Evolutionary conservation across 345 rosid species (phyloP).

Genomic region (Punica granatum): DNA sequence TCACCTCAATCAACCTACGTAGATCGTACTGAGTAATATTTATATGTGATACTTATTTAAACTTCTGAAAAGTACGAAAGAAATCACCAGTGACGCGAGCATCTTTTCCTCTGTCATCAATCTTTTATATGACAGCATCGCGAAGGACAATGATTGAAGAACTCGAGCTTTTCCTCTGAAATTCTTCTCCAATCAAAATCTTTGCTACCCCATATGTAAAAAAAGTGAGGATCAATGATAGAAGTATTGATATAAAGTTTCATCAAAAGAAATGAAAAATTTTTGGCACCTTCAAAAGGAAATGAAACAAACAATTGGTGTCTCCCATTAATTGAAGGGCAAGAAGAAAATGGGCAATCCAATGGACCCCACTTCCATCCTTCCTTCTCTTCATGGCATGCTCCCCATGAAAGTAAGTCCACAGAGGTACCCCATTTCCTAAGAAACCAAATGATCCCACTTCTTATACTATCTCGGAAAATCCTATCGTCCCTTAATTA

Average conservation of each 20-base stretch:
- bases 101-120: constrained; percentile 12
- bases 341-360: constrained; percentile 2
- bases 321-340: constrained; percentile 3
- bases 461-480: background rate
- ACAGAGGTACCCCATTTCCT: constrained; percentile 26
- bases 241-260: no score
- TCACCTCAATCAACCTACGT: no score
- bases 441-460: constrained; percentile 14
- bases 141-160: background rate
- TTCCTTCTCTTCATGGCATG: constrained; percentile 56
- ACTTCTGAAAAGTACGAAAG: no score
- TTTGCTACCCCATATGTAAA: constrained; percentile 5
- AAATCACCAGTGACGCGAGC: no score
- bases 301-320: constrained; percentile 6
- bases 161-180: background rate
- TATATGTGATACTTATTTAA: no score
- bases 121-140: constrained; percentile 14
- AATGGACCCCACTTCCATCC: constrained; percentile 25
- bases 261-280: background rate
- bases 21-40: no score
- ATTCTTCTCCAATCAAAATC: constrained; percentile 3
- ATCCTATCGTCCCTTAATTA: no score
- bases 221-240: no score
- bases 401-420: constrained; percentile 37
- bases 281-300: constrained; percentile 5